Evolutionary conservation across 2,329 filamentous ascomycete species (phyloP).

Genomic region (Alternaria hordeiaustralica): DNA sequence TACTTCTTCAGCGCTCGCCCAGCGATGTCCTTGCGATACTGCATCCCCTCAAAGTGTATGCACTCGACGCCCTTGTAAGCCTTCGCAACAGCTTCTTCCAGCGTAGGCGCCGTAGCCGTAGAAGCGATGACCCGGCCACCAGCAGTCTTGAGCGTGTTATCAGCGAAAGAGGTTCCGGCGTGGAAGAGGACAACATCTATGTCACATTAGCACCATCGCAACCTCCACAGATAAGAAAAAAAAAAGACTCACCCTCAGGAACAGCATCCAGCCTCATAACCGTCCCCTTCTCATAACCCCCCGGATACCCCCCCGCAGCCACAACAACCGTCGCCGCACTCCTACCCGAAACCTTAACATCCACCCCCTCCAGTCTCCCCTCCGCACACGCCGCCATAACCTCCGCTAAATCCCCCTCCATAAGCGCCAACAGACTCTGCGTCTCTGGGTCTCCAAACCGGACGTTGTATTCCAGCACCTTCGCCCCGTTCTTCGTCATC

Average conservation of each 20-base stretch:
- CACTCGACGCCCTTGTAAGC: conserved; percentile 84
- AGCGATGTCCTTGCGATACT: conserved; percentile 92
- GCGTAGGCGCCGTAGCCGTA: conserved; percentile 76
- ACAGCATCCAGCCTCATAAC: conserved; percentile 64
- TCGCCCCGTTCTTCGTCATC: conserved; percentile 82
- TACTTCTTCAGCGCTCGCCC: conserved; percentile 52
- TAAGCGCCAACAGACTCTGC: conserved; percentile 80
- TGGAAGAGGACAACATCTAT: conserved; percentile 80
- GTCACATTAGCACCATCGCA: conserved; percentile 23
- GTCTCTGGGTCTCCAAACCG: conserved; percentile 93
- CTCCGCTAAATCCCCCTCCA: conserved; percentile 86
- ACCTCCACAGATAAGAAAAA: conserved; percentile 51
- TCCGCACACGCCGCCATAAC: conserved; percentile 86
- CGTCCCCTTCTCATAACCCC: conserved; percentile 78
- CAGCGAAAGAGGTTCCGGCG: conserved; percentile 76
- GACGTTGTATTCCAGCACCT: conserved; percentile 91
- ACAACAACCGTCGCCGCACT: conserved; percentile 94
- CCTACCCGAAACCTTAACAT: conserved; percentile 69
- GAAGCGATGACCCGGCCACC: conserved; percentile 93
- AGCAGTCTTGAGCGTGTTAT: conserved; percentile 72
- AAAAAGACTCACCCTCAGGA: conserved; percentile 46
- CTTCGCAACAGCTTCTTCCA: conserved; percentile 82
- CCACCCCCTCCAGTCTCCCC: conserved; percentile 73
- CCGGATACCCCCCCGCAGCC: conserved; percentile 89
- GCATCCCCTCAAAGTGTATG: conserved; percentile 87